Percentiles rank a stretch among this genome's conserved stretches.
Evolutionary conservation across 768 basidiomycete species (phyloP).

Genomic region (Calocybe gangraenosa): DNA sequence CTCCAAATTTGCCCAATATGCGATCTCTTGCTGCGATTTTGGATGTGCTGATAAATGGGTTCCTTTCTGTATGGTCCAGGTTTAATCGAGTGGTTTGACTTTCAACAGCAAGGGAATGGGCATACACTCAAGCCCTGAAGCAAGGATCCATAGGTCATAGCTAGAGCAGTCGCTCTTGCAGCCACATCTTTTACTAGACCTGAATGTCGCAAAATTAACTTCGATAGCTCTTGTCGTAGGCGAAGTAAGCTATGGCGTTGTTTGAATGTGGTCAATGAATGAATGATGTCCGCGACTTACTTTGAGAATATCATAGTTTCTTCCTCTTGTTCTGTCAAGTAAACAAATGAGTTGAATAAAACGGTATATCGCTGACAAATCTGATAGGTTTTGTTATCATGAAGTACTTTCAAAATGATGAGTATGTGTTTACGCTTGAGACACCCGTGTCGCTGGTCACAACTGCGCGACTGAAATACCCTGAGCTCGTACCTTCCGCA

Average conservation of each 20-base stretch:
- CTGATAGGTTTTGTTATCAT: slow-evolving; percentile 24
- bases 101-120: slow-evolving; percentile 11
- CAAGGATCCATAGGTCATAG: slow-evolving; percentile 70
- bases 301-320: slow-evolving; percentile 97
- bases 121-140: slow-evolving; percentile 75
- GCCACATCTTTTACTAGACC: slow-evolving; percentile 58
- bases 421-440: slow-evolving; percentile 42
- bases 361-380: slow-evolving; percentile 75
- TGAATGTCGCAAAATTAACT: slow-evolving; percentile 71
- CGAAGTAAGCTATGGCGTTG: slow-evolving; percentile 60
- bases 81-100: neutral
- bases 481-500: slow-evolving; percentile 62
- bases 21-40: slow-evolving; percentile 81
- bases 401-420: slow-evolving; percentile 1
- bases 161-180: slow-evolving; percentile 63
- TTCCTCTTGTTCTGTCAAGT: slow-evolving; percentile 77
- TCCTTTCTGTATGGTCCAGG: slow-evolving; percentile 43
- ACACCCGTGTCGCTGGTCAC: slow-evolving; percentile 69
- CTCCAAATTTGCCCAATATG: slow-evolving; percentile 82
- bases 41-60: slow-evolving; percentile 73
- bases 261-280: neutral
- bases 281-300: slow-evolving; percentile 43
- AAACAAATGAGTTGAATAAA: slow-evolving; percentile 80
- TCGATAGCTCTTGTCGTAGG: slow-evolving; percentile 79
- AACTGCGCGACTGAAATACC: slow-evolving; percentile 60